Evolutionary conservation across 2,329 filamentous ascomycete species (phyloP).

Genomic region (Fusarium protoensiforme): DNA sequence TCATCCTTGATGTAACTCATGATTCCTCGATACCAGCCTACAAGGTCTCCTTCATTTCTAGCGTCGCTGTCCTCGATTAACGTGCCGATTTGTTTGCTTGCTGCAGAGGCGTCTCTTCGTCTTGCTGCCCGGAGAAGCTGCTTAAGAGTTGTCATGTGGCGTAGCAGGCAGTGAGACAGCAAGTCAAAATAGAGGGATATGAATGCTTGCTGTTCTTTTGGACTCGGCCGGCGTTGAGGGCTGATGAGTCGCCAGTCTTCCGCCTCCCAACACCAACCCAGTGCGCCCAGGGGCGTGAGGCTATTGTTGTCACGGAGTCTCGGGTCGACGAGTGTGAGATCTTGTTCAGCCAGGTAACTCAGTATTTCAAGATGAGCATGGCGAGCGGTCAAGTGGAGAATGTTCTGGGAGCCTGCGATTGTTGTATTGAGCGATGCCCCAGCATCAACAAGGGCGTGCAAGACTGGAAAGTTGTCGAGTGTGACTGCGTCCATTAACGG

Average conservation of each 20-base stretch:
- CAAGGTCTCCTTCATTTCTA: background rate
- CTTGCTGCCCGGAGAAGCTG: background rate
- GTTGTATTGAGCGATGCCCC: background rate
- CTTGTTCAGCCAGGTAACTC: background rate
- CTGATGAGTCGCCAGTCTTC: fast-evolving
- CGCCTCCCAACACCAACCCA: background rate
- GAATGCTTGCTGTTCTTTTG: background rate
- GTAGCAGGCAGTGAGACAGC: background rate
- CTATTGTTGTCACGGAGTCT: fast-evolving
- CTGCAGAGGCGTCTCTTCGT: fast-evolving
- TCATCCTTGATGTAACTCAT: background rate
- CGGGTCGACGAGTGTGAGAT: background rate
- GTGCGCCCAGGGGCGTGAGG: fast-evolving
- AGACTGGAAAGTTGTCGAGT: fast-evolving
- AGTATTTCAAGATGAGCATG: background rate
- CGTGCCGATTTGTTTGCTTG: fast-evolving
- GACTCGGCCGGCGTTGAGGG: fast-evolving
- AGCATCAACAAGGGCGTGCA: background rate
- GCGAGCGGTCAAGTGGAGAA: fast-evolving
- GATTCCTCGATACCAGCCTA: constrained; percentile 23
- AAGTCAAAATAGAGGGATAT: constrained; percentile 4
- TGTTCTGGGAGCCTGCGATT: fast-evolving
- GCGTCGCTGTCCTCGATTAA: background rate
- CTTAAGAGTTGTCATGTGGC: background rate
- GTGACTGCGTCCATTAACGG: fast-evolving